Conservation (phyloP, 2,329 filamentous ascomycete genomes). For the Colletotrichum truncatum region DNA sequence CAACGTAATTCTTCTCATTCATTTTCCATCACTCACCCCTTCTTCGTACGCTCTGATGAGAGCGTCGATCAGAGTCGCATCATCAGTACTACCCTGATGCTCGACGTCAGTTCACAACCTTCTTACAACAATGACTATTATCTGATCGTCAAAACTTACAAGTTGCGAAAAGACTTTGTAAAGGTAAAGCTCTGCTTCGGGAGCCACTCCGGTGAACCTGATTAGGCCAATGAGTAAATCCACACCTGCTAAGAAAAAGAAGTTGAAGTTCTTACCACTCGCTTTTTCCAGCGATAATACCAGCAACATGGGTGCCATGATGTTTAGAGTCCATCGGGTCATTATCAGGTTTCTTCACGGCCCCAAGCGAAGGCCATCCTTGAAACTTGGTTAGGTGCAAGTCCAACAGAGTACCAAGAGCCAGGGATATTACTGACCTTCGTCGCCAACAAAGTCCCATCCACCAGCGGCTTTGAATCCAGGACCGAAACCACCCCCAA, state of each 20-base stretch:
- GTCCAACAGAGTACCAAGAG: neutral
- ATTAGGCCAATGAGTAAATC: too few species aligned
- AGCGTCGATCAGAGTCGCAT: conserved; percentile 23
- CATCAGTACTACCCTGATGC: conserved; percentile 29
- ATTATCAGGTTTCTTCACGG: conserved; percentile 28
- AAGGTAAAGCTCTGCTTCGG: conserved; percentile 32
- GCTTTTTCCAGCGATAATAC: conserved; percentile 37
- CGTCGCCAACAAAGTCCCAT: conserved; percentile 36
- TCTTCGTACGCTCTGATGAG: conserved; percentile 29
- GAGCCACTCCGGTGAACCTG: conserved; percentile 36
- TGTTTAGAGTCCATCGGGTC: conserved; percentile 35
- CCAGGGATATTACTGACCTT: neutral
- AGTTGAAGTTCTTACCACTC: conserved; percentile 10
- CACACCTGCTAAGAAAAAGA: too few species aligned
- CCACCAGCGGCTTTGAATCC: conserved; percentile 35
- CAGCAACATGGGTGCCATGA: conserved; percentile 38
- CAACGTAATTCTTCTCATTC: too few species aligned
- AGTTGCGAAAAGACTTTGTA: conserved; percentile 40
- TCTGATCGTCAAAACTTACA: too few species aligned
- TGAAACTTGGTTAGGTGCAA: neutral
- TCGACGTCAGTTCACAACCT: too few species aligned
- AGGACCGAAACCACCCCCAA: conserved; percentile 37
- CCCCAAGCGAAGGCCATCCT: too few species aligned
- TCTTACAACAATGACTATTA: too few species aligned
- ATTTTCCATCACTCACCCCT: conserved; percentile 20